Base-by-base conservation (phyloP, 1,139 yeast species). In the Diutina mesorugosa region DNA sequence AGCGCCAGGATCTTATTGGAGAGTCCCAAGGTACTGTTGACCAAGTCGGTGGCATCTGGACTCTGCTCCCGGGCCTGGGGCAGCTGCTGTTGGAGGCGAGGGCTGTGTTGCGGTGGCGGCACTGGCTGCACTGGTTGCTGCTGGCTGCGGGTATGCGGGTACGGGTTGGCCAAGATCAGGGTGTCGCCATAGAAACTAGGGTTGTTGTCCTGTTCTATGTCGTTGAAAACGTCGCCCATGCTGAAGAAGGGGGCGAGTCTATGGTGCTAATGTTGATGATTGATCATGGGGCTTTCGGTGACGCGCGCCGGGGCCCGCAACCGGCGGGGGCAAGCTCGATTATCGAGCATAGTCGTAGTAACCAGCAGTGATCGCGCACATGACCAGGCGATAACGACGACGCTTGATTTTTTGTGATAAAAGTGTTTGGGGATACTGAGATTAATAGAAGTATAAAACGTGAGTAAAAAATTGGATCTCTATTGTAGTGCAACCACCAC, bases 201-300 rank as follows among this genome's bases (percentile, higher is more conserved):
- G 59, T 76, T 76, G 65, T 76, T 76, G 62, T 76, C 80, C 62
- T 76, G 79, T 60, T 76, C 80, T 55, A 76, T 73, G 60, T 74
- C 79, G 45, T 59, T 59, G 50, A 61, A 60, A 32, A 59, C 28
- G 50, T 45, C 45, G 29, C 46, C 55, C 55, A 53, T 53, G 55
- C 9, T 32, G 12, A 4, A 14, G 16, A 26, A 3, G 10, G 30
- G 50, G 21, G 30, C 16, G 50, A 12, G 29, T 46, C 12, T 30
- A 7, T 45, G 18, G 16, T 6, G 41, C 26, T 21, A 21, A 16
- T 35, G 41, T 35, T 35, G n/a, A 35, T 35, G n/a, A 35, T 35
- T 35, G 41, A 35, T n/a, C 14, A 35, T 35, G 41, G 41, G 41
- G 5, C 14, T 35, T 9, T 35, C 5, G 41, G 41, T 35, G 41